Evolutionary conservation across 192 early-diverging fungal species (phyloP), one percentile per base, ranked within the genome.

Genomic region (Coemansia reversa): DNA sequence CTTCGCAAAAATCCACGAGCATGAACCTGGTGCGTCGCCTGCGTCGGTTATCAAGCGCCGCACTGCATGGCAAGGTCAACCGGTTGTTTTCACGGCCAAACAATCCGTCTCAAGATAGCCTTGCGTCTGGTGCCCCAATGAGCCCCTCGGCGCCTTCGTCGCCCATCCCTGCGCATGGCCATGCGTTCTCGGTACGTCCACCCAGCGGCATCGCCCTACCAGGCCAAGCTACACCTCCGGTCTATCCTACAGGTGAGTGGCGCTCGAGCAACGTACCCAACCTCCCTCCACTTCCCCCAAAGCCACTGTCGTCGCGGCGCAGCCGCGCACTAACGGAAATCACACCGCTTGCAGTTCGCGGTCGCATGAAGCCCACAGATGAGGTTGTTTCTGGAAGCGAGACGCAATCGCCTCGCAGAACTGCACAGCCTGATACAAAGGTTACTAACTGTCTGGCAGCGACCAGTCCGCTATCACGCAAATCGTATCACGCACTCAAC

Each of bases 401-500:
- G 1, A 19, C 60, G 29, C 66, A 67, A 24, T 35, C 53, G 56
- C 71, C 3, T 63, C 66, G 1, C 66, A 58, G 49, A 11, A 49
- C 23, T 58, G 65, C 7, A 60, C 12, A 5, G 16, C 39, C 39
- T 45, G 39, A 14, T 14, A 16, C 68, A n/a, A 74, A 73, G 58
- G 62, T 57, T 7, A 16, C 55, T 24, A 80, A 74, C 51, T 67
- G 72, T 54, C 77, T 72, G 9, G 62, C 71, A 19, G 58, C 71
- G n/a, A 65, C 77, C 18, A 80, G 77, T 47, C 77, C 77, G 18
- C 35, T 80, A 50, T 80, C 69, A 27, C 77, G 77, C 48, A 74
- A 68, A 42, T 71, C 76, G 30, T 69, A 70, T 66, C 63, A 70
- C 16, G 47, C 67, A 39, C 70, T 79, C 14, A 64, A 58, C 51